phyloP scores from a whole-genome alignment of 192 early-diverging fungal genomes.

The Rhizoclosmatium globosum region DNA sequence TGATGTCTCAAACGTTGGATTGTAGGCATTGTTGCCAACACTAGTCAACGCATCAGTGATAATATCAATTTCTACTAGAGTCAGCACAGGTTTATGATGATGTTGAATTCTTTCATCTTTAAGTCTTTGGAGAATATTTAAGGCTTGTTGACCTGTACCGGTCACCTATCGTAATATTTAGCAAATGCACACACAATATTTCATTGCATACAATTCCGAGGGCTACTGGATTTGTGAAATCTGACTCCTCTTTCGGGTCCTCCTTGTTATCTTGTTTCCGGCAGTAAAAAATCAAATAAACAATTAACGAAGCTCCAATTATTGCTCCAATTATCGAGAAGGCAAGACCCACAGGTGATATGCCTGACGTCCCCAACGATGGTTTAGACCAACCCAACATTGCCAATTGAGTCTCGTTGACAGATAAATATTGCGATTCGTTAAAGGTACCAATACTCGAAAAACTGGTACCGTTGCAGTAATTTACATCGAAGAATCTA shows the following conservation, averaged over 20 bases:
- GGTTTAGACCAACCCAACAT: conserved; percentile 1
- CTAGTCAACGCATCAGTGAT: conserved; percentile 26
- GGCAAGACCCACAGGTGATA: neutral
- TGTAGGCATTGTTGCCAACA: conserved; percentile 17
- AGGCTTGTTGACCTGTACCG: conserved; percentile 30
- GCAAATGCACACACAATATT: neutral
- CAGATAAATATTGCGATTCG: neutral
- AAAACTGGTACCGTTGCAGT: conserved; percentile 8
- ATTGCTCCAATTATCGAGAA: neutral
- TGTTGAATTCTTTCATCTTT: conserved; percentile 10
- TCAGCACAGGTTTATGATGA: neutral
- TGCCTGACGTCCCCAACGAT: neutral
- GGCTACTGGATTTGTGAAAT: neutral
- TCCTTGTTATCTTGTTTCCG: neutral
- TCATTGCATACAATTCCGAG: neutral
- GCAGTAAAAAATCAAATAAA: neutral
- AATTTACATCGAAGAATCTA: conserved; percentile 9
- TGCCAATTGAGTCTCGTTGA: neutral
- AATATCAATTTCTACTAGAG: conserved; percentile 14
- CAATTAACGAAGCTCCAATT: neutral
- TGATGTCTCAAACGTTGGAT: conserved; percentile 20
- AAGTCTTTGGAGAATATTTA: conserved; percentile 17
- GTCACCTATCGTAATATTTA: neutral
- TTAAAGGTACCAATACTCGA: neutral
- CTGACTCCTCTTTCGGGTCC: neutral